Evolutionary conservation across 352 stramenopile species (phyloP), one percentile per base, ranked within the genome.

Genomic region (Phytophthora podocarpi): DNA sequence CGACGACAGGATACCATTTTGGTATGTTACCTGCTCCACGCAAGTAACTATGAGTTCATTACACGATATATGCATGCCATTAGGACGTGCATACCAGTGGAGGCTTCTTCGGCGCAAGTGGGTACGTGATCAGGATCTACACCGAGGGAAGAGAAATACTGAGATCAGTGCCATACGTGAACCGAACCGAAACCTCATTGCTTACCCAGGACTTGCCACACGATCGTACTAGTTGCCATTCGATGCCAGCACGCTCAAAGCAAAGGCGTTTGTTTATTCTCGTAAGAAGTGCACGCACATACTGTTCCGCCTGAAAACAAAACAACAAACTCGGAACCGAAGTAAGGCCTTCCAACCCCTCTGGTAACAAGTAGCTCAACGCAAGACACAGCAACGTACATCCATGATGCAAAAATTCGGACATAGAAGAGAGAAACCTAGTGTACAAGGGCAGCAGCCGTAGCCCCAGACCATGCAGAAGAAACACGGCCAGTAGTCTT

Each of bases 401-500:
- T 92, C 83, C 59, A 71, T 76, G 41, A 92, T 90, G 55, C 80
- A 92, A 24, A 90, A 74, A 36, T 90, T 87, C 3, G 83, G 83
- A 23, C 79, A 89, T 2, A 92, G 42, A 7, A 92, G 64, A 8
- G 83, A 92, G 8, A 82, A 55, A 0, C 83, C 83, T 10, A 86
- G 64, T 8, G 83, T 90, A 56, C 83, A 92, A 4, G 77, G 70
- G 24, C 79, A 90, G 60, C 76, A 90, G 18, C 61, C 37, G 51
- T 90, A 92, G 5, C 83, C 83, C n/a, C 69, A 89, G 51, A 64
- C 87, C 37, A 92, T 67, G 57, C 80, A 92, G 58, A 90, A 86
- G 31, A 80, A 68, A 57, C 83, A 90, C 28, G 83, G 83, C 83
- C 83, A 92, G 60, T 92, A 92, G 72, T 90, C 83, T 60, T 84